These are phyloP conservation scores for Endothia cerciana DNA, from an alignment of 2,329 filamentous ascomycete species.

Conservation along the genomic window DNA sequence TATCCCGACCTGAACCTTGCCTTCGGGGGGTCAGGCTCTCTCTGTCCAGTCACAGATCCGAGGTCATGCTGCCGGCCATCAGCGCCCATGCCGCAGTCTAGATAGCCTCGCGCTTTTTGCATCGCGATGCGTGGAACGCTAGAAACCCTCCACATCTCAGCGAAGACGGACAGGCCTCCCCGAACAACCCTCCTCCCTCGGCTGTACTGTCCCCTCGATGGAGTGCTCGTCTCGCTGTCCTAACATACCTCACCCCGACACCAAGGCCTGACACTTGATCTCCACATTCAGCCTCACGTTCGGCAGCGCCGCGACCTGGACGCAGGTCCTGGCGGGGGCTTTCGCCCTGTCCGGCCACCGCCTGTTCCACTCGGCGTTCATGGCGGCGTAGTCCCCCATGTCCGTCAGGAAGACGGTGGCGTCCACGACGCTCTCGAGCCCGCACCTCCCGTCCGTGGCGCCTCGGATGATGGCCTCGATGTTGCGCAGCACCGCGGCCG, in stretches of 20 bases:
- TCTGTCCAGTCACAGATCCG: neutral
- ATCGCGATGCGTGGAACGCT: neutral
- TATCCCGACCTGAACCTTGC: neutral
- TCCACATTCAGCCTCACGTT: conserved; percentile 39
- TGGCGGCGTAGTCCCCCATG: conserved; percentile 39
- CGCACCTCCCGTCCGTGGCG: conserved; percentile 35
- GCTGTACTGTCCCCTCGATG: neutral
- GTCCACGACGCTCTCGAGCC: conserved; percentile 40
- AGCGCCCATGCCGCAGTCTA: neutral
- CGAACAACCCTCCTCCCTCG: neutral
- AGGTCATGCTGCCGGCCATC: neutral
- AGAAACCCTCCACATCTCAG: neutral
- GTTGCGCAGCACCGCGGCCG: conserved; percentile 40
- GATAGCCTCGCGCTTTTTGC: too few species aligned
- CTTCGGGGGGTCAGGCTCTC: neutral
- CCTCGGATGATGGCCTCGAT: conserved; percentile 38
- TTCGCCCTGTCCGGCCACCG: conserved; percentile 39
- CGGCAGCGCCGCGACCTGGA: conserved; percentile 40
- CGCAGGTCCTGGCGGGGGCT: conserved; percentile 40
- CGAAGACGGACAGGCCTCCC: neutral
- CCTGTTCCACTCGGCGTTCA: conserved; percentile 43
- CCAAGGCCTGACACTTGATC: conserved; percentile 38
- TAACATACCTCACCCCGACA: conserved; percentile 13
- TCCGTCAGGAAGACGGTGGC: conserved; percentile 41
- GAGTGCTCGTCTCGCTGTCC: neutral